Evolutionary conservation across 164 flowering plant genomes (phyloP).

Genomic region (Berberis vulgaris): DNA sequence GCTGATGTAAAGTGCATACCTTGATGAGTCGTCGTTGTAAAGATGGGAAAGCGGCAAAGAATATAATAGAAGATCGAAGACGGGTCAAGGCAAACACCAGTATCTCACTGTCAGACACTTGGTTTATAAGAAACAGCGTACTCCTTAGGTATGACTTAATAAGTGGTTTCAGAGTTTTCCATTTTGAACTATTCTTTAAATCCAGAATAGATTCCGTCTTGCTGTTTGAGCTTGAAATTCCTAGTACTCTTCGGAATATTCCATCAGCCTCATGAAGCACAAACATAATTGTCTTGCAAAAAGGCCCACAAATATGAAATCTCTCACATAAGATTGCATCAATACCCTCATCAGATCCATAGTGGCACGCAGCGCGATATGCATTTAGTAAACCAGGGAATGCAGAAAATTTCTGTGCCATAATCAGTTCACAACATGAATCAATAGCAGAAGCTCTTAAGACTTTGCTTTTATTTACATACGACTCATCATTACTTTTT

Average conservation of each 20-base stretch:
- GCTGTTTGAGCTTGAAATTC: conserved; percentile 38
- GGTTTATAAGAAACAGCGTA: conserved; percentile 56
- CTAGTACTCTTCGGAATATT: conserved; percentile 45
- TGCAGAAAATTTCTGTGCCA: conserved; percentile 37
- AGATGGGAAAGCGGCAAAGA: conserved; percentile 66
- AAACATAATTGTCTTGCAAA: conserved; percentile 43
- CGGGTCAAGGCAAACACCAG: conserved; percentile 46
- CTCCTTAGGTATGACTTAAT: conserved; percentile 82
- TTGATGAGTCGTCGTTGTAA: conserved; percentile 50
- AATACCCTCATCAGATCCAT: conserved; percentile 32
- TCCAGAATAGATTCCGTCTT: conserved; percentile 44
- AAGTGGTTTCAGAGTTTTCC: conserved; percentile 59
- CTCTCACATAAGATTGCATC: conserved; percentile 15
- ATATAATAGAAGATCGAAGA: conserved; percentile 54
- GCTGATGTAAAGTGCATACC: conserved; percentile 30
- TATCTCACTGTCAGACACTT: conserved; percentile 59
- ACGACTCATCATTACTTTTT: conserved; percentile 14
- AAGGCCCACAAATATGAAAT: conserved; percentile 38
- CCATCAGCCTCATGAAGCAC: conserved; percentile 61
- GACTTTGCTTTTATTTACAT: conserved; percentile 17
- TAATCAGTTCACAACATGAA: conserved; percentile 42
- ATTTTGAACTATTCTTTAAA: conserved; percentile 46
- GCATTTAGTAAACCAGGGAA: conserved; percentile 62
- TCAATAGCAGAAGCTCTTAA: conserved; percentile 35
- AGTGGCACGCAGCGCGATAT: conserved; percentile 68